Evolutionary conservation across 345 rosid genomes (phyloP), one percentile per base, ranked within the genome.

Genomic region (Pistacia atlantica): DNA sequence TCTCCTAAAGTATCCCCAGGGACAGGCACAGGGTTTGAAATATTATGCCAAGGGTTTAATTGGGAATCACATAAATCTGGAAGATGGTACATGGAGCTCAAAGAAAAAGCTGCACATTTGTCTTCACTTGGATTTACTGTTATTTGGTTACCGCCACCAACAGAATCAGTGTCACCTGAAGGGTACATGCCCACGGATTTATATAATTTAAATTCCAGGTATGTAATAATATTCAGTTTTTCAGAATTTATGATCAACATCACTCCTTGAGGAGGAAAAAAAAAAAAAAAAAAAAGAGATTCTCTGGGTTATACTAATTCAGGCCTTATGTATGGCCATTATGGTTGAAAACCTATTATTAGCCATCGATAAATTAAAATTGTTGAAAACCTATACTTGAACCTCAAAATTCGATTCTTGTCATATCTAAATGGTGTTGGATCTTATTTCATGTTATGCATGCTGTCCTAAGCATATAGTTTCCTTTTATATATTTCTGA

Each of bases 81-180:
- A 65, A 87, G 87, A 81, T 95, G 99, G 96, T 93, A 95, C 77
- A 58, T 73, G 88, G 96, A 92, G 72, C 90, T 95, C 52, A 86
- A 86, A 83, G 91, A 85, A 77, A 90, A 89, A 77, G 92, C 94
- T n/a, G 66, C 75, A 49, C 91, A 93, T 78, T 78, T 95, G 80
- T 86, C 92, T 78, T 82, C 90, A 38, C 86, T 95, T 77, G 99
- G 99, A 22, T 93, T 95, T 75, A 90, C 96, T 46, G 87, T 95
- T 72, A 76, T 93, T 74, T 95, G 99, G 99, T 81, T 93, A 78
- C 99, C 99, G 65, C 98, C 99, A 37, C 97, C 99, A 8, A 93
- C 99, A 54, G 98, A 95, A 78, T 95, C 99, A 25, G 97, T 93
- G 82, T 93, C 99, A 77, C 97, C 96, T 81, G 98, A 95, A 93